Evolutionary conservation across 2,329 filamentous ascomycete genomes (phyloP), one percentile per base, ranked within the genome.

Genomic region (Stemphylium vesicarium): DNA sequence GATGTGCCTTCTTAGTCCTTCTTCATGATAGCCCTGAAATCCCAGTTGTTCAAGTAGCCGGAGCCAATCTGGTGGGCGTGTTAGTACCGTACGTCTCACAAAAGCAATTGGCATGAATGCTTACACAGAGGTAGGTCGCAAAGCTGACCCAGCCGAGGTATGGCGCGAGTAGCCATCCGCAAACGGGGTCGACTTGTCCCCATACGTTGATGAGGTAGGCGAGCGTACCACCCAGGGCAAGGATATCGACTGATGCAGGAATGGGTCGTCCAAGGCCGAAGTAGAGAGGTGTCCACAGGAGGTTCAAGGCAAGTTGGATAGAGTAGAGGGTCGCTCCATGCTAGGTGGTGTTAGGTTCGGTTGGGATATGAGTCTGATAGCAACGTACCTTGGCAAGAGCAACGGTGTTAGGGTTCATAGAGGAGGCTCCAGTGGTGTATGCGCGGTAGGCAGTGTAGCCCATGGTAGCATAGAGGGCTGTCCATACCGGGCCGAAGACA

Each of bases 211-310:
- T 83, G 45, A 97, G 77, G 65, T 92, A 93, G 6, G 82, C 84
- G 13, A 70, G 62, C 42, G 91, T 90, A 26, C 88, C 79, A 8
- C 89, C 91, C 0, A 97, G 81, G 0, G 87, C 82, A 24, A 90
- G 77, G 45, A 96, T 88, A 72, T 97, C 91, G 24, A 83, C 82
- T 6, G 91, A 86, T 3, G 93, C 92, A 69, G 86, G 85, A 47
- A 88, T 81, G 1, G 92, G 92, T 13, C 85, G 85, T 61, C 88
- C 87, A 45, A 88, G 71, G n/a, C 85, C 83, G 72, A 96, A 97
- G 83, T 97, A 97, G 10, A 97, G 83, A 11, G 94, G 94, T 85
- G 92, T 97, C 91, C 91, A 98, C 49, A 88, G 76, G 26, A 96
- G 80, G 74, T 97, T 97, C 46, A 97, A 81, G 10, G 84, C 90